phyloP scores from a whole-genome alignment of 2,329 filamentous ascomycete genomes.

The Myriosclerotinia scirpicola region DNA sequence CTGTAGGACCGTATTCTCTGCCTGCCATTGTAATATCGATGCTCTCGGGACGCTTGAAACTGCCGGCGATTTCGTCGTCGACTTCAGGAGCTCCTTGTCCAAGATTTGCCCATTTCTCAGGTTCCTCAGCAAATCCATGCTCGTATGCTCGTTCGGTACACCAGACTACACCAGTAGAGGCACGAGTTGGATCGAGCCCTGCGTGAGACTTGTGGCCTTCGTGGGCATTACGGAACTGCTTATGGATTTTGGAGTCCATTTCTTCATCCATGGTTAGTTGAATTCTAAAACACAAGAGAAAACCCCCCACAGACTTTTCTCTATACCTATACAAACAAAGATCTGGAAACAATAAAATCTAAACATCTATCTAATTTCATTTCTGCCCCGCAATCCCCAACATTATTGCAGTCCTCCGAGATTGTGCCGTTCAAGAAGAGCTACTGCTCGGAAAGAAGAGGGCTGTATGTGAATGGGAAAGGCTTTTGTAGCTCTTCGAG shows the following conservation, averaged over 20 bases:
- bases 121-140: slow-evolving; percentile 82
- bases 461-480: background rate
- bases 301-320: background rate
- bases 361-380: background rate
- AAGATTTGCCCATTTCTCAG: slow-evolving; percentile 84
- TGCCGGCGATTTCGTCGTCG: slow-evolving; percentile 87
- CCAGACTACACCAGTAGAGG: slow-evolving; percentile 94
- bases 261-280: slow-evolving; percentile 52
- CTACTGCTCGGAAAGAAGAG: background rate
- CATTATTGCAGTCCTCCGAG: background rate
- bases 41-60: slow-evolving; percentile 75
- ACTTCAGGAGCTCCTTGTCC: slow-evolving; percentile 94
- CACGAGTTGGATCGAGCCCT: slow-evolving; percentile 82
- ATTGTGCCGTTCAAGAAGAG: background rate
- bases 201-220: slow-evolving; percentile 89
- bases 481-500: background rate
- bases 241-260: slow-evolving; percentile 78
- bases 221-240: slow-evolving; percentile 85
- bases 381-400: slow-evolving; percentile 11
- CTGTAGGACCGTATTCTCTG: slow-evolving; percentile 89
- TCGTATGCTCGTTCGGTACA: slow-evolving; percentile 84
- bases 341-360: background rate
- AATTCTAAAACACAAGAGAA: background rate
- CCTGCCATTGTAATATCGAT: slow-evolving; percentile 78
- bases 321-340: background rate